phyloP scores from a whole-genome alignment of 306 rosid genomes.

The Prunus mongolica region DNA sequence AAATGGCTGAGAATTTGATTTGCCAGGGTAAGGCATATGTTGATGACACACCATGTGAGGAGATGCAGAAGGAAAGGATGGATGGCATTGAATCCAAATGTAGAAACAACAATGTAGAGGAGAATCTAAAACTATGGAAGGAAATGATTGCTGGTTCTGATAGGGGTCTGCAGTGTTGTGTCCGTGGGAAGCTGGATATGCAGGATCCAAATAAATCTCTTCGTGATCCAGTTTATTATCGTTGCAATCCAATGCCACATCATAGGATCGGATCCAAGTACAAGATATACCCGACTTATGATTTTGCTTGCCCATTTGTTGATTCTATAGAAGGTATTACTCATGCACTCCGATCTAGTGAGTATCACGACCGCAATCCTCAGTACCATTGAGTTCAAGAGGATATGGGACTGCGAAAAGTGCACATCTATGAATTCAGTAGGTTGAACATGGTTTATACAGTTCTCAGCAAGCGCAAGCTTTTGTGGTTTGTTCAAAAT shows the following conservation, averaged over 20 bases:
- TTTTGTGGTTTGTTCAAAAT: conserved; percentile 93
- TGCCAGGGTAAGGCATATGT: conserved; percentile 81
- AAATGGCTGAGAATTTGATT: conserved; percentile 81
- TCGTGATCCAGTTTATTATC: conserved; percentile 92
- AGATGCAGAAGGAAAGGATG: conserved; percentile 87
- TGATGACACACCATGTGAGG: conserved; percentile 88
- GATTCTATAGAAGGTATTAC: conserved; percentile 79
- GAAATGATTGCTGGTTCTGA: conserved; percentile 86
- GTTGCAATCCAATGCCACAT: conserved; percentile 85
- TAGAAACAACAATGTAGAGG: conserved; percentile 61
- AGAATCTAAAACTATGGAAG: conserved; percentile 72
- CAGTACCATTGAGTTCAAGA: conserved; percentile 77
- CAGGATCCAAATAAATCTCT: conserved; percentile 89
- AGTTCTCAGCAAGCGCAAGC: conserved; percentile 92
- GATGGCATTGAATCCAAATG: conserved; percentile 80
- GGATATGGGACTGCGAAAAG: conserved; percentile 79
- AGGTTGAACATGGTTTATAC: conserved; percentile 92
- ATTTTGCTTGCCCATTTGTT: conserved; percentile 91
- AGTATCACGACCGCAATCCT: conserved; percentile 90
- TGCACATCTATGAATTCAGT: conserved; percentile 79
- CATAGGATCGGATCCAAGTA: conserved; percentile 90
- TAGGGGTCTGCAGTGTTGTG: conserved; percentile 82
- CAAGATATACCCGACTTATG: conserved; percentile 88
- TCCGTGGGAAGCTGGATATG: conserved; percentile 93
- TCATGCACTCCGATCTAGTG: conserved; percentile 94